A percentile compares a stretch with the other conserved stretches of the same genome.
These are phyloP conservation scores for Malus fusca DNA, from an alignment of 306 rosid genomes.

Conservation along the genomic window DNA sequence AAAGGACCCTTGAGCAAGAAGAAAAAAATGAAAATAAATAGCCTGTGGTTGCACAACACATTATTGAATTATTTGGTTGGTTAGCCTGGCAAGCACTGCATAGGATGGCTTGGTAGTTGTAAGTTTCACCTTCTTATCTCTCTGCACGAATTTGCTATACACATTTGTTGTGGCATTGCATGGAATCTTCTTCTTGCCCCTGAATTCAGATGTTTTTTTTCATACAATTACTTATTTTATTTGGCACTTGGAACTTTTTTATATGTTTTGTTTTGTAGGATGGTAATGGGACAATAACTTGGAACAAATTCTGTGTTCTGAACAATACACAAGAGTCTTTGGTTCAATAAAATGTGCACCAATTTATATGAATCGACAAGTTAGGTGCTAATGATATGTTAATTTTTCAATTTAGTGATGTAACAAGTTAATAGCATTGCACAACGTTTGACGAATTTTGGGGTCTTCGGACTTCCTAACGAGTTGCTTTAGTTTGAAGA, in stretches of 20 bases:
- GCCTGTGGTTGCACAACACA: neutral
- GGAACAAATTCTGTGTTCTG: constrained; percentile 4
- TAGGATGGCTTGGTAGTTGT: neutral
- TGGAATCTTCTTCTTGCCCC: neutral
- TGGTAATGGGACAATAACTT: constrained; percentile 13
- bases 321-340: neutral
- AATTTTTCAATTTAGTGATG: too few relatives aligned
- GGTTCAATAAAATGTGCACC: neutral
- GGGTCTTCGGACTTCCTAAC: too few relatives aligned
- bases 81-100: neutral
- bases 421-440: too few relatives aligned
- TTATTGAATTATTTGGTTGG: neutral
- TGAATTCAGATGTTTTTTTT: neutral
- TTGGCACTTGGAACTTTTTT: too few relatives aligned
- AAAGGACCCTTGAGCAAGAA: neutral
- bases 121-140: neutral
- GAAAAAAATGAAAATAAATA: neutral
- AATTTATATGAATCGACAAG: neutral
- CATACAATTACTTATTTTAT: too few relatives aligned
- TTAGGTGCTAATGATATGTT: too few relatives aligned
- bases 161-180: neutral
- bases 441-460: too few relatives aligned
- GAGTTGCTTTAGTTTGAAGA: too few relatives aligned
- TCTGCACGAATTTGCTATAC: neutral
- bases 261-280: neutral